Evolutionary conservation across 768 basidiomycete species (phyloP).

Genomic region (Rubroboletus pulcherrimus): DNA sequence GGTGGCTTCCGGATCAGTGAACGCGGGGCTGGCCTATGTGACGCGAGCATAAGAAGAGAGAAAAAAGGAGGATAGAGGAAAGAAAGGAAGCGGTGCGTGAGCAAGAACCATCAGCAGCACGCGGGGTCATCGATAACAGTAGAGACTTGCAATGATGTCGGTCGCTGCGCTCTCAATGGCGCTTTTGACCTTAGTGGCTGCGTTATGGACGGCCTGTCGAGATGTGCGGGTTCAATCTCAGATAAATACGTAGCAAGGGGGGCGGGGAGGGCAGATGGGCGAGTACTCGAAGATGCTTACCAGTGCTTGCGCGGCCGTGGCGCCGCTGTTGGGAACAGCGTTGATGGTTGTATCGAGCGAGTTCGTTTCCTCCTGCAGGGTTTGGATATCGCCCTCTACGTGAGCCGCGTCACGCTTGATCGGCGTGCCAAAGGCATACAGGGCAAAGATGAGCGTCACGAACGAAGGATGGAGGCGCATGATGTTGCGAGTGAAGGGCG

Average conservation of each 20-base stretch:
- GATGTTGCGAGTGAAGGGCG: neutral
- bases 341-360: neutral
- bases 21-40: neutral
- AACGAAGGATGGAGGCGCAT: conserved; percentile 15
- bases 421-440: conserved; percentile 9
- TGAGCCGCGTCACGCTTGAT: conserved; percentile 1
- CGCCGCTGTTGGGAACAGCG: neutral
- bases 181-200: rapidly evolving
- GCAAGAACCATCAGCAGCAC: neutral
- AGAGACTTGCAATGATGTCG: neutral
- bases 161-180: neutral
- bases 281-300: neutral
- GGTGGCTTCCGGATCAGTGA: neutral
- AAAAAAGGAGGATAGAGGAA: neutral
- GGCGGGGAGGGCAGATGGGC: neutral
- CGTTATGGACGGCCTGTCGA: neutral
- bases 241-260: neutral
- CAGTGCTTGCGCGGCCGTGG: rapidly evolving
- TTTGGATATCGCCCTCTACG: neutral
- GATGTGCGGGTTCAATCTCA: neutral
- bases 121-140: neutral
- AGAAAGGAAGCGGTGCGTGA: neutral
- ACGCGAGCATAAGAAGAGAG: too few relatives aligned
- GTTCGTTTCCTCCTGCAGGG: rapidly evolving
- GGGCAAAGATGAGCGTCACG: conserved; percentile 7